Evolutionary conservation across 2,329 filamentous ascomycete genomes (phyloP).

Genomic region (Huntiella decipiens): DNA sequence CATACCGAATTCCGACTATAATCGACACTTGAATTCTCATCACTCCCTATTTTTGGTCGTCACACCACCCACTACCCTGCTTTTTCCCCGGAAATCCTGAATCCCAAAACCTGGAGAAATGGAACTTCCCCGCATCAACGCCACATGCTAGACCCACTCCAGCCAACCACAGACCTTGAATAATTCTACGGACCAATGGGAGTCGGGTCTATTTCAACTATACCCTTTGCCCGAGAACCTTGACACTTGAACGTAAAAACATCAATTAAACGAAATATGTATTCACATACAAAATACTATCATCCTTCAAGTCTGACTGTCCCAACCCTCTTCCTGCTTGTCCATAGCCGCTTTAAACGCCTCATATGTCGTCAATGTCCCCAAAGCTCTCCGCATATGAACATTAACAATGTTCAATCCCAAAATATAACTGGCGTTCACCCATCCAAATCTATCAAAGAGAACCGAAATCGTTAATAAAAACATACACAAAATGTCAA

Average conservation of each 20-base stretch:
- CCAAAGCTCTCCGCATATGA: constrained; percentile 75
- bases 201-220: not conserved
- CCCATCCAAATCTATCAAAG: constrained; percentile 71
- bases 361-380: constrained; percentile 71
- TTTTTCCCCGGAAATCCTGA: not conserved
- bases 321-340: constrained; percentile 29
- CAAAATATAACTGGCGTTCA: constrained; percentile 94
- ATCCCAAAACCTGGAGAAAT: constrained; percentile 9
- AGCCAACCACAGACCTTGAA: too few species aligned
- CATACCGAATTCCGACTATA: too few species aligned
- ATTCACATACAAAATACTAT: not conserved
- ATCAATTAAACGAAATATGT: not conserved
- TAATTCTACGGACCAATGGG: too few species aligned
- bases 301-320: not conserved
- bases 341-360: constrained; percentile 55
- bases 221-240: not conserved
- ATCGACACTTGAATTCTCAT: too few species aligned
- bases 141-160: too few species aligned
- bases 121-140: not conserved
- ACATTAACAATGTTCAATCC: constrained; percentile 75
- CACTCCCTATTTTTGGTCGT: too few species aligned
- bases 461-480: constrained; percentile 15
- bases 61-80: not conserved
- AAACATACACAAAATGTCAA: not conserved
- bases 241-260: not conserved